These are phyloP conservation scores for Neonectria coccinea DNA, from an alignment of 2,329 filamentous ascomycete genomes.

Conservation along the genomic window DNA sequence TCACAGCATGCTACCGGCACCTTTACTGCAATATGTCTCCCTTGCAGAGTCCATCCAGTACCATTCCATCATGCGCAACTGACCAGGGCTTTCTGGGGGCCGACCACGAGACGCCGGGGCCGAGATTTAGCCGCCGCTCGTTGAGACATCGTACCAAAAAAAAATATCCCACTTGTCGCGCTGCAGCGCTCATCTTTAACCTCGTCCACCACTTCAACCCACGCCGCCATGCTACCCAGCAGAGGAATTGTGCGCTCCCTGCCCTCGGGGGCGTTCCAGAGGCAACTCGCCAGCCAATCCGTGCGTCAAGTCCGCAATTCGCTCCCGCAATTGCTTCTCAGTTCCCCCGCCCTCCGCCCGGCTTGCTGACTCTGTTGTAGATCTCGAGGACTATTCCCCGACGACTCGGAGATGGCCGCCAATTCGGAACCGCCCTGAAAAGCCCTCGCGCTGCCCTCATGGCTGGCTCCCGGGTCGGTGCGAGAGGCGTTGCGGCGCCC, in stretches of 20 bases:
- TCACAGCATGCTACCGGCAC: background rate
- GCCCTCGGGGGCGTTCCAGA: conserved; percentile 49
- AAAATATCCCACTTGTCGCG: conserved; percentile 38
- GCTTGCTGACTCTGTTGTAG: conserved; percentile 26
- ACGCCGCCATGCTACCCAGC: conserved; percentile 57
- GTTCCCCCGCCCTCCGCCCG: conserved; percentile 10
- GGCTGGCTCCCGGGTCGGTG: conserved; percentile 40
- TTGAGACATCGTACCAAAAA: conserved; percentile 46
- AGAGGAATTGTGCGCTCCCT: conserved; percentile 57
- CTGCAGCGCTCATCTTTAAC: conserved; percentile 35
- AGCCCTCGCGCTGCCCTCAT: conserved; percentile 36
- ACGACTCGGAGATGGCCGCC: conserved; percentile 50
- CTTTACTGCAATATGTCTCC: background rate
- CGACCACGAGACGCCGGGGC: conserved; percentile 30
- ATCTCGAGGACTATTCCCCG: conserved; percentile 44
- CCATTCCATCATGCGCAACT: background rate
- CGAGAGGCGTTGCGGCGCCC: conserved; percentile 41
- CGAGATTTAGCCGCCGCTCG: conserved; percentile 52
- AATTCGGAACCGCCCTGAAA: conserved; percentile 51
- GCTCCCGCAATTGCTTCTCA: conserved; percentile 21
- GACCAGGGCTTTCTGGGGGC: conserved; percentile 22
- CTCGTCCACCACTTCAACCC: conserved; percentile 36
- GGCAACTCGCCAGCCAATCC: conserved; percentile 46
- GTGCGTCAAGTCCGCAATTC: conserved; percentile 37
- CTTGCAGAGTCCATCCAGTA: background rate